phyloP scores from a whole-genome alignment of 148 eudicot genomes.

The Cornus florida region DNA sequence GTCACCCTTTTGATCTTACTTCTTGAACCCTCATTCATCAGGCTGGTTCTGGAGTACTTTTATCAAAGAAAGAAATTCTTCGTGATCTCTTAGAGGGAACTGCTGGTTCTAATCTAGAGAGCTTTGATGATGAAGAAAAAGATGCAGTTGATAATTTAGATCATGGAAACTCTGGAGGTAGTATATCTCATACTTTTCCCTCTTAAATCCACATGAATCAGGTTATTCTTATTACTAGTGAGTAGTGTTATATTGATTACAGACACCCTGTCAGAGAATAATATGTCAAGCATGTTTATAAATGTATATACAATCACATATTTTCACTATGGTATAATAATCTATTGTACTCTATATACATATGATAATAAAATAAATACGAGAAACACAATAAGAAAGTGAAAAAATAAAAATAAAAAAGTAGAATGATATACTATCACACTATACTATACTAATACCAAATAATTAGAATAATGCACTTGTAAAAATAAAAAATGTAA shows the following conservation, averaged over 20 bases:
- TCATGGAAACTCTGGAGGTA: slow-evolving; percentile 43
- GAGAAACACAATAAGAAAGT: too few species aligned
- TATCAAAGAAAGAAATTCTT: slow-evolving; percentile 61
- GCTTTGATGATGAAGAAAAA: slow-evolving; percentile 40
- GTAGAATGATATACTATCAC: too few species aligned
- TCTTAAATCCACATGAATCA: slow-evolving; percentile 4
- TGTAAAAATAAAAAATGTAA: too few species aligned
- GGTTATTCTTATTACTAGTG: not conserved
- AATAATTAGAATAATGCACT: too few species aligned
- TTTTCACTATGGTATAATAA: too few species aligned
- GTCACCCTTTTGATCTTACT: slow-evolving; percentile 1
- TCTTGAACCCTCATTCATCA: slow-evolving; percentile 23
- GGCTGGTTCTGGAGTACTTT: slow-evolving; percentile 61
- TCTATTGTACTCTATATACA: too few species aligned
- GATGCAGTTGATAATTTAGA: slow-evolving; percentile 22
- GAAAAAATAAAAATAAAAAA: too few species aligned
- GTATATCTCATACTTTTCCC: slow-evolving; percentile 9
- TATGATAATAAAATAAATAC: too few species aligned
- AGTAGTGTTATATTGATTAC: not conserved
- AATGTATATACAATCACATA: too few species aligned
- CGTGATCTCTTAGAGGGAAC: slow-evolving; percentile 69
- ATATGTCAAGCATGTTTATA: too few species aligned
- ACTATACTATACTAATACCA: too few species aligned
- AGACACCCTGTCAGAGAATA: too few species aligned
- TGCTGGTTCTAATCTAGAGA: slow-evolving; percentile 61